Evolutionary conservation across 2,329 filamentous ascomycete species (phyloP).

Genomic region (Trichoderma koningii): DNA sequence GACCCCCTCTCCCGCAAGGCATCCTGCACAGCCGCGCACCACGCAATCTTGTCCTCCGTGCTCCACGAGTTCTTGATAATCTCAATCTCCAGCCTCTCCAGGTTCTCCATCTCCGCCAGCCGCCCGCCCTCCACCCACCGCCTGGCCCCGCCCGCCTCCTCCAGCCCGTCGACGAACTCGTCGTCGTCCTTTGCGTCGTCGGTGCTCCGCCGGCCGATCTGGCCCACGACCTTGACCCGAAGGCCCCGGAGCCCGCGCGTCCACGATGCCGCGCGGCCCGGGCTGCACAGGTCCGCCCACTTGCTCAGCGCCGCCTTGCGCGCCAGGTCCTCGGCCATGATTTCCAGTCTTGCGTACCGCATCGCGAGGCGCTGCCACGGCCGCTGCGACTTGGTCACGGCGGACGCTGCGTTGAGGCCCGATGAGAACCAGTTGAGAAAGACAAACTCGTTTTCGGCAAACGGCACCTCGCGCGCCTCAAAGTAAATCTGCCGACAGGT

Average conservation of each 20-base stretch:
- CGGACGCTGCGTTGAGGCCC: constrained; percentile 46
- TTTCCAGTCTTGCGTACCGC: constrained; percentile 46
- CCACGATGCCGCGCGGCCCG: constrained; percentile 33
- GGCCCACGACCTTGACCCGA: constrained; percentile 43
- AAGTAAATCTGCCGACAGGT: constrained; percentile 46
- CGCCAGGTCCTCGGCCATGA: constrained; percentile 44
- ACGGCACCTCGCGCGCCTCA: constrained; percentile 47
- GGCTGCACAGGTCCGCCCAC: constrained; percentile 43
- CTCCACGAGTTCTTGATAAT: constrained; percentile 40
- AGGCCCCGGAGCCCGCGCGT: constrained; percentile 42
- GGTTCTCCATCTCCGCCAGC: constrained; percentile 36
- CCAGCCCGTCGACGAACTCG: constrained; percentile 23
- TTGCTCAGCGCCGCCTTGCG: constrained; percentile 34
- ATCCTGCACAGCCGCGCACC: constrained; percentile 40
- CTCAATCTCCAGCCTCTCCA: constrained; percentile 48
- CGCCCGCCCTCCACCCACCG: constrained; percentile 36
- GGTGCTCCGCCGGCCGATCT: constrained; percentile 30
- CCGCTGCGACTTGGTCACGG: constrained; percentile 40
- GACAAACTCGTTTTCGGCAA: constrained; percentile 48
- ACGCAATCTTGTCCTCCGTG: constrained; percentile 39
- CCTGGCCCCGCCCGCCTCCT: constrained; percentile 28
- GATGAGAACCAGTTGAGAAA: constrained; percentile 51
- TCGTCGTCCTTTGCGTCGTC: constrained; percentile 17
- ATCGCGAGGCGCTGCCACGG: constrained; percentile 48
- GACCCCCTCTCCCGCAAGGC: constrained; percentile 33